Conservation (phyloP, 164 flowering plant species). For the Santalum album region DNA sequence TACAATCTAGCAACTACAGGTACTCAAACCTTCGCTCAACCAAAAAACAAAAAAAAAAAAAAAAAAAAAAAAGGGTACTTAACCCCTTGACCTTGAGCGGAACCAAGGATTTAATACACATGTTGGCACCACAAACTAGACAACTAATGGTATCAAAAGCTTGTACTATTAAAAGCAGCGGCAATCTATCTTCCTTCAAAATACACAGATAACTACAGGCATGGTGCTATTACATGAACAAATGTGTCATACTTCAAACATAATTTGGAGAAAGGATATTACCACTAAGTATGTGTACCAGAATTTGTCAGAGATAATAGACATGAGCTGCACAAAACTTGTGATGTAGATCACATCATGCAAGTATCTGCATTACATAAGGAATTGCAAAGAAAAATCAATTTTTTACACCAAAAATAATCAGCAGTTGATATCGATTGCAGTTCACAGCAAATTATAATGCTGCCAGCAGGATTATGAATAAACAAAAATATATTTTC, state of each 20-base stretch:
- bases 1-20: too few species aligned
- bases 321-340: slow-evolving; percentile 72
- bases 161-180: too few species aligned
- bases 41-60: too few species aligned
- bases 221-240: not conserved
- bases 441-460: not conserved
- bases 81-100: too few species aligned
- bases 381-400: not conserved
- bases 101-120: too few species aligned
- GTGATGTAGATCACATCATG: slow-evolving; percentile 95
- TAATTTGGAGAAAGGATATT: slow-evolving; percentile 21
- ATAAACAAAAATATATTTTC: too few species aligned
- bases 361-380: slow-evolving; percentile 55
- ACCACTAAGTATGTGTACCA: slow-evolving; percentile 94
- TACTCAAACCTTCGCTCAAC: too few species aligned
- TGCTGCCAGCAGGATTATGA: too few species aligned
- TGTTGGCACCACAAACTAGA: too few species aligned
- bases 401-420: not conserved
- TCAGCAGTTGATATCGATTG: not conserved
- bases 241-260: not conserved
- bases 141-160: too few species aligned
- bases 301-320: slow-evolving; percentile 79
- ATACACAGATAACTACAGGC: not conserved
- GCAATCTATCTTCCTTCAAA: too few species aligned
- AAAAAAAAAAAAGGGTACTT: too few species aligned